Base-by-base conservation (phyloP, 2,329 filamentous ascomycete genomes). In the Pestalotiopsis sp. region DNA sequence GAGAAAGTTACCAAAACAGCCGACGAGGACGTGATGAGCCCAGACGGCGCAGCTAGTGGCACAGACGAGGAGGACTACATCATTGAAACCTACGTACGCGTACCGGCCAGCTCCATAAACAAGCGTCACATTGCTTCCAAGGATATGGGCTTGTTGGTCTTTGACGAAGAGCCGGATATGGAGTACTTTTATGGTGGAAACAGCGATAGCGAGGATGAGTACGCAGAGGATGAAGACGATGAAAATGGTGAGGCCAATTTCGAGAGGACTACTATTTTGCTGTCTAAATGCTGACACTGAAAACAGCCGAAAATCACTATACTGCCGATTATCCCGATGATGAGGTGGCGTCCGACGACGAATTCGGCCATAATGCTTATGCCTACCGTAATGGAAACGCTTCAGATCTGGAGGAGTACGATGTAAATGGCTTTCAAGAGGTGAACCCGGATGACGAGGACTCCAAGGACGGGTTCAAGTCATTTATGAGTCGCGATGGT, bases 291-390 rank as follows among this genome's bases (percentile, higher is more conserved):
- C 69, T 68, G 62, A 72, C 63, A 31, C 12, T 11, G 36, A 36
- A 11, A 17, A 60, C 70, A 90, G 91, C 92, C 45, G 92, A 95
- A 77, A 91, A 93, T 74, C 90, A 93, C 79, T 94, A 94, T 76
- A 89, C 90, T 3, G 91, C 92, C 67, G 92, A 95, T 77, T 95
- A 95, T 73, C 92, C 92, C 0, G 92, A 95, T 70, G 92, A 95
- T 67, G 92, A 95, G 77, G 86, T 94, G 14, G 90, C 89, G 59
- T 91, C 89, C 17, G 92, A 94, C 73, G 90, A 92, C 72, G 90
- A 92, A 77, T 88, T 85, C 70, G 87, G 84, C 58, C 82, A 83
- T 11, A 85, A 88, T 67, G 77, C 87, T 1, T 90, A 90, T 75
- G 79, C 82, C 41, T 90, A 86, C 74, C 83, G 84, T 58, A 87